Evolutionary conservation across 257 asterid genomes (phyloP), one percentile per base, ranked within the genome.

Genomic region (Solanum stenotomum): DNA sequence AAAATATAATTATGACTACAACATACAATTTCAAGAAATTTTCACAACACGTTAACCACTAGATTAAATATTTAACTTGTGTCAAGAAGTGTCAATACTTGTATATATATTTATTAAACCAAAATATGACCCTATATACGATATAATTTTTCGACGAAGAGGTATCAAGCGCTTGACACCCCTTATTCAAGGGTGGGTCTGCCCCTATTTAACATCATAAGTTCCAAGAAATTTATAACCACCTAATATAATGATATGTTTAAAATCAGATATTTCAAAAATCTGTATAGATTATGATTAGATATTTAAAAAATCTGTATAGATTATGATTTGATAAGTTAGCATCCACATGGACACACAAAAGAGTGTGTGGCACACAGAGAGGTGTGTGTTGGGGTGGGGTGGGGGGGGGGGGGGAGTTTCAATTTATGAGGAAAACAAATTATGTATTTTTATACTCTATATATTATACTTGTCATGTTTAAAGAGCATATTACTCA

Each of bases 121-220:
- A 52, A 52, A 52, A 52, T 16, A 5, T 18, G 0, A 52, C 1
- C 0, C 1, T 18, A 18, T 16, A 52, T 16, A 52, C 9, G 0
- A 16, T 18, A 18, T 52, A 52, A 18, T 6, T 16, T 52, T 52
- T 1, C 4, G 1, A 16, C 10, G 1, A 52, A 16, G 0, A 5
- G 10, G 4, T 16, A 0, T 52, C 9, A 16, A 52, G 10, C 9
- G 0, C 63, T 52, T 16, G 23, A 6, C 10, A 16, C n/a, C 23
- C 63, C 63, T 52, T 52, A 16, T 52, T 16, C 63, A 52, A 52
- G 23, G 20, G 23, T 52, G 23, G 61, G 23, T 52, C 61, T 16
- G 9, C 23, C 22, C 61, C 23, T 52, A 52, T 6, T 68, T 13
- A 14, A 29, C 9, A 14, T 15, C 5, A 29, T 1, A 29, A 29